Percentiles rank a stretch among this genome's conserved stretches.
Evolutionary conservation across 2,329 filamentous ascomycete species (phyloP).

Genomic region (Domatiomyces catenatus): DNA sequence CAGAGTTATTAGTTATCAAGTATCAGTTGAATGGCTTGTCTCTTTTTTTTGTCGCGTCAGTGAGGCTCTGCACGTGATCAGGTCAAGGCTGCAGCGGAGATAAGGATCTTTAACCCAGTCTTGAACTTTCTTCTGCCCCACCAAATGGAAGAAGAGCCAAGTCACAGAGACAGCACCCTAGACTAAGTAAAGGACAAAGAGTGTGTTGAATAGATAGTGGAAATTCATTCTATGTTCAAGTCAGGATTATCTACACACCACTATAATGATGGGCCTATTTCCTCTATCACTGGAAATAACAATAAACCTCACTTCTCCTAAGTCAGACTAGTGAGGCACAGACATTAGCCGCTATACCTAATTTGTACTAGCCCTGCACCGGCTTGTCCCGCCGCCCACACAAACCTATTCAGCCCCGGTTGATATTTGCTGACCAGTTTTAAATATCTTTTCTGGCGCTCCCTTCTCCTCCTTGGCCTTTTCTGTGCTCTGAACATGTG

Average conservation of each 20-base stretch:
- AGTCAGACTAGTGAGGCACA: background rate
- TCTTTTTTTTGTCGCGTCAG: background rate
- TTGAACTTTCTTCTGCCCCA: too few relatives aligned
- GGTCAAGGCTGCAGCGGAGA: background rate
- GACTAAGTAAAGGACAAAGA: too few relatives aligned
- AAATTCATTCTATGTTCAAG: too few relatives aligned
- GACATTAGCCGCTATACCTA: background rate
- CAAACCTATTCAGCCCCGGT: background rate
- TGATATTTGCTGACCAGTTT: background rate
- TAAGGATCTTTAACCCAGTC: background rate
- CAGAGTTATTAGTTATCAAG: background rate
- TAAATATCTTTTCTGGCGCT: background rate
- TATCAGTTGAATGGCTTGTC: too few relatives aligned
- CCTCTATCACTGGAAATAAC: background rate
- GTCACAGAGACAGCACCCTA: too few relatives aligned
- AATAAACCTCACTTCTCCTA: background rate
- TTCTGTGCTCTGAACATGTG: background rate
- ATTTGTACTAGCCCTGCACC: background rate
- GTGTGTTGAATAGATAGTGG: too few relatives aligned
- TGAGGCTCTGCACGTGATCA: background rate
- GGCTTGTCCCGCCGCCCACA: background rate
- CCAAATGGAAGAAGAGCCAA: too few relatives aligned
- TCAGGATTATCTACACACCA: too few relatives aligned
- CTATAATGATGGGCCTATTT: too few relatives aligned
- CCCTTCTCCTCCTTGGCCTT: background rate